Evolutionary conservation across 2,329 filamentous ascomycete species (phyloP).

Genomic region (Clarireedia monteithiana): DNA sequence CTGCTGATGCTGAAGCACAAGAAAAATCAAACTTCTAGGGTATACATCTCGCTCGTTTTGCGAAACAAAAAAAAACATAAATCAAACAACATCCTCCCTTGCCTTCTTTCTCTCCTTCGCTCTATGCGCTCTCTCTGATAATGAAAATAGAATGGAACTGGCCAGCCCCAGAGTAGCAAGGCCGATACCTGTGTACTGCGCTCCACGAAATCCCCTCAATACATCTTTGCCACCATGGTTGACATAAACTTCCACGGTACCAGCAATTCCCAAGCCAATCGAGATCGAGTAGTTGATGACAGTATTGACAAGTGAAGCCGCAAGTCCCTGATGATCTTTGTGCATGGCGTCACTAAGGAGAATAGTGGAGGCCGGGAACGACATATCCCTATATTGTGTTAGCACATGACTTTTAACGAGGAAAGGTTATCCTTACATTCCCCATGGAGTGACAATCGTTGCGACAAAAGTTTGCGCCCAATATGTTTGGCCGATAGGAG

Average conservation of each 20-base stretch:
- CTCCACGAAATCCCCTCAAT: constrained; percentile 6
- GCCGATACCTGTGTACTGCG: constrained; percentile 5
- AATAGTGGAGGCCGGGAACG: constrained; percentile 43
- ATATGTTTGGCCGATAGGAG: constrained; percentile 37
- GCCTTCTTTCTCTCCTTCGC: not conserved
- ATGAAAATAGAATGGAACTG: constrained; percentile 29
- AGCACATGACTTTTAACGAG: not conserved
- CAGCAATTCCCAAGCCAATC: constrained; percentile 37
- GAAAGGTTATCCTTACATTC: constrained; percentile 26
- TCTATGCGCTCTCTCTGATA: constrained; percentile 12
- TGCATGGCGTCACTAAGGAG: constrained; percentile 44
- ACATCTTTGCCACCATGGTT: constrained; percentile 13
- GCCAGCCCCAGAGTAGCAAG: constrained; percentile 30
- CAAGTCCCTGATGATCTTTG: constrained; percentile 42
- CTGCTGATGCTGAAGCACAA: not conserved
- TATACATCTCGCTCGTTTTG: not conserved
- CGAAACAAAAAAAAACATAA: not conserved
- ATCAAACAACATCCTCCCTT: not conserved
- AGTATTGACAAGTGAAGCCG: constrained; percentile 40
- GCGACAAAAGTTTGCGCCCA: constrained; percentile 57
- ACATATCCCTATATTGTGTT: constrained; percentile 42
- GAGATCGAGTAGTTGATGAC: constrained; percentile 36
- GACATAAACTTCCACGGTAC: constrained; percentile 31
- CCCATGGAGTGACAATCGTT: constrained; percentile 44
- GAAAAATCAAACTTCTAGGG: not conserved